Evolutionary conservation across 805 yeast species (phyloP), one percentile per base, ranked within the genome.

Genomic region (Candida ortonii): DNA sequence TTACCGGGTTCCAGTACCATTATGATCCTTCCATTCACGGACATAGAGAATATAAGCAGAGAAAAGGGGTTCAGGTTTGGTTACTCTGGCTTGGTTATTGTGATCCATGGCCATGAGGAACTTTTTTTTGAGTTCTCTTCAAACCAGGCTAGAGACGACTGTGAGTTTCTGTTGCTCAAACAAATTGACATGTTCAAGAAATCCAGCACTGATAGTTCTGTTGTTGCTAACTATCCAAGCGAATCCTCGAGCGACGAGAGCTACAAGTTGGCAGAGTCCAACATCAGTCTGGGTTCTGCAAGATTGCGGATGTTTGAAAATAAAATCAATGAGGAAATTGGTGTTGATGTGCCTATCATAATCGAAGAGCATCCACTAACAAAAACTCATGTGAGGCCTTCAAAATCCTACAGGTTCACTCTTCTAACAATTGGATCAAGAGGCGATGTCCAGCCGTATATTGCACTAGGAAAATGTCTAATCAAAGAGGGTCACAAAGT

Each of bases 391-490:
- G 61, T 76, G 20, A 68, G 64, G 37, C 84, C 95, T 0, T 53
- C 67, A 1, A 68, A 73, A 32, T 59, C 76, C 2, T 72, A 71
- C 47, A 71, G 70, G 18, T 73, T 89, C 50, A 80, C 84, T 0
- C 62, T 87, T 30, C 60, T 90, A 38, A 90, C 97, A 0, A 90
- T 90, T 49, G 97, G 97, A 0, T 87, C 96, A 0, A 70, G 97
- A 39, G 97, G 97, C 21, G 97, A 90, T 60, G 97, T 90, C 6
- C 97, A 90, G 60, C 97, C 97, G 0, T 90, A 88, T 55, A 83
- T 90, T 46, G 90, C 97, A 0, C 61, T 90, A n/a, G 93, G 86
- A 0, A 77, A 78, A 46, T 95, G 89, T 0, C 65, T 90, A 26
- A 59, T 76, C 29, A 67, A 64, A 16, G 96, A 90, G 47, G 97